phyloP scores from a whole-genome alignment of 1,284 basidiomycete species.

The Malassezia dermatis region DNA sequence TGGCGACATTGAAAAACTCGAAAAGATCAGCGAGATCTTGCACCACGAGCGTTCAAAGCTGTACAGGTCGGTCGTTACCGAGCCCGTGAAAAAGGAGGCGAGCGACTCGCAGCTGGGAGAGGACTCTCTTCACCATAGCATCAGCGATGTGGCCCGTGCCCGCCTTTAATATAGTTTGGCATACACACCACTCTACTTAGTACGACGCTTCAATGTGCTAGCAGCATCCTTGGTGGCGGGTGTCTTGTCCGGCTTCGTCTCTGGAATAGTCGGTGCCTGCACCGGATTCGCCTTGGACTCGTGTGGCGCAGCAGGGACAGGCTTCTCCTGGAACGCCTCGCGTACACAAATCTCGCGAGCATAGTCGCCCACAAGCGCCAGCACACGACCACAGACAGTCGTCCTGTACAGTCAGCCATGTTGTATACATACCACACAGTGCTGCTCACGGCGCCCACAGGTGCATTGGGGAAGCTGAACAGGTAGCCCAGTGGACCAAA shows the following conservation, averaged over 20 bases:
- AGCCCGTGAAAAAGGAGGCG: neutral
- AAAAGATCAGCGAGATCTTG: conserved; percentile 27
- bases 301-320: neutral
- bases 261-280: neutral
- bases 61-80: conserved; percentile 17
- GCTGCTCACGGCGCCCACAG: conserved; percentile 23
- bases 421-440: conserved; percentile 9
- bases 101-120: neutral
- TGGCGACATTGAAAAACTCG: conserved; percentile 35
- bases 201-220: neutral
- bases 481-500: conserved; percentile 36
- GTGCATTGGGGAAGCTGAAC: conserved; percentile 30
- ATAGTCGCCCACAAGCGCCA: conserved; percentile 14
- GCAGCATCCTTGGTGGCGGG: neutral
- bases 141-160: conserved; percentile 1
- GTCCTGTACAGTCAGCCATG: neutral
- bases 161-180: conserved; percentile 1
- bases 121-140: conserved; percentile 1
- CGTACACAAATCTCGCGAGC: conserved; percentile 8
- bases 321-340: neutral
- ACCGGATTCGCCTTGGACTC: neutral
- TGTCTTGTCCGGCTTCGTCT: neutral
- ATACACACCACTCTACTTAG: neutral
- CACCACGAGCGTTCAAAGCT: conserved; percentile 40
- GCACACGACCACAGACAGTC: conserved; percentile 15